phyloP scores from a whole-genome alignment of 2,329 filamentous ascomycete genomes.

The Nigrograna mackinnonii region DNA sequence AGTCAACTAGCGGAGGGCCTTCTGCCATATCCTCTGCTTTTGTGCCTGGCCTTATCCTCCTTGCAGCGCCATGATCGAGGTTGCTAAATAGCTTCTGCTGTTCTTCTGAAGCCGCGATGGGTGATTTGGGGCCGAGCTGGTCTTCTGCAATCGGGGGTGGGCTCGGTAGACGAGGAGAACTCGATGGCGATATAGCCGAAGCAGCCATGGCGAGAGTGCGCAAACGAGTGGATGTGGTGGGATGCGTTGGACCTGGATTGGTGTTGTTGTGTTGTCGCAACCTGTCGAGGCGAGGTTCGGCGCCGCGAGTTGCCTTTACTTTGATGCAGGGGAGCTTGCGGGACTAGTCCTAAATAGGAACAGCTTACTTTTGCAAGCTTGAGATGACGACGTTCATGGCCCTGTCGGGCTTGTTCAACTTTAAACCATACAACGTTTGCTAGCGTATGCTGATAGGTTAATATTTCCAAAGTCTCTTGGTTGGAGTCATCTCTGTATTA shows the following conservation, averaged over 20 bases:
- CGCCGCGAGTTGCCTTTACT: not conserved
- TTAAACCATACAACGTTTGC: too few relatives aligned
- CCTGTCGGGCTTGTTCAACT: too few relatives aligned
- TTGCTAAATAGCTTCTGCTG: conserved; percentile 57
- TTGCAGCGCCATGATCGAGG: conserved; percentile 73
- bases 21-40: conserved; percentile 91
- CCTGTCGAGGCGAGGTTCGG: not conserved
- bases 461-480: too few relatives aligned
- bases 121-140: conserved; percentile 81
- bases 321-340: not conserved
- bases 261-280: conserved; percentile 4
- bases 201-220: conserved; percentile 23
- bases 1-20: conserved; percentile 83
- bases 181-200: conserved; percentile 58
- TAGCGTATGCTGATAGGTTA: too few relatives aligned
- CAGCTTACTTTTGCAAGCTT: too few relatives aligned
- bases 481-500: too few relatives aligned
- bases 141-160: conserved; percentile 95
- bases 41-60: conserved; percentile 90
- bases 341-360: conserved; percentile 3
- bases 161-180: conserved; percentile 89
- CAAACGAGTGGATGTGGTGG: not conserved
- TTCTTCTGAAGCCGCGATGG: conserved; percentile 64
- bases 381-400: not conserved
- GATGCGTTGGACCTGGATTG: not conserved